phyloP scores from a whole-genome alignment of 1,284 basidiomycete genomes.

The Spongispora temasekensis region DNA sequence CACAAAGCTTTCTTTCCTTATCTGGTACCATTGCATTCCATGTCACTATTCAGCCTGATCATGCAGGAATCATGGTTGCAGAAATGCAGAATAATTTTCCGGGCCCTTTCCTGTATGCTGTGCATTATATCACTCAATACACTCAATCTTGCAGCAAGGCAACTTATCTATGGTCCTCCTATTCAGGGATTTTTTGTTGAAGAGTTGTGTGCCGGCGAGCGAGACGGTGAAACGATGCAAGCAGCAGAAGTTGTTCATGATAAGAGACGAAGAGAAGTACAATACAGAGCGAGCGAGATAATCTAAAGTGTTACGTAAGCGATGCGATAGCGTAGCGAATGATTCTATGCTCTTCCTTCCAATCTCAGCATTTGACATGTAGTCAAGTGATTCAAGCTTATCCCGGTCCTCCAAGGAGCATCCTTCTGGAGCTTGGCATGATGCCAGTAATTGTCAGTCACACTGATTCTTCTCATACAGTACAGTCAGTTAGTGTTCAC shows the following conservation, averaged over 20 bases:
- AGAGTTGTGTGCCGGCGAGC: too few relatives aligned
- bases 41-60: slow-evolving; percentile 1
- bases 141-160: neutral
- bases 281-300: too few relatives aligned
- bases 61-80: neutral
- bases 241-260: too few relatives aligned
- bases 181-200: neutral
- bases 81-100: neutral
- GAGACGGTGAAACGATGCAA: too few relatives aligned
- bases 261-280: too few relatives aligned
- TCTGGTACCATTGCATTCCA: slow-evolving; percentile 1
- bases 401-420: neutral
- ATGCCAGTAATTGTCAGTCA: neutral
- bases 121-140: neutral
- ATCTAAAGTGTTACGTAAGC: too few relatives aligned
- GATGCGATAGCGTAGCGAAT: too few relatives aligned
- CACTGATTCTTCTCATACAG: too few relatives aligned
- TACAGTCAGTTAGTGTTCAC: neutral
- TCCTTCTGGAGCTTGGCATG: neutral
- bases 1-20: neutral
- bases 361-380: neutral
- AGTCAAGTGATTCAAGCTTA: slow-evolving; percentile 4
- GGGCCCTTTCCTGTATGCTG: neutral
- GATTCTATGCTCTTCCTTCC: neutral
- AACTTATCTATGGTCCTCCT: neutral